phyloP scores from a whole-genome alignment of 345 rosid species.

The Populus euphratica region DNA sequence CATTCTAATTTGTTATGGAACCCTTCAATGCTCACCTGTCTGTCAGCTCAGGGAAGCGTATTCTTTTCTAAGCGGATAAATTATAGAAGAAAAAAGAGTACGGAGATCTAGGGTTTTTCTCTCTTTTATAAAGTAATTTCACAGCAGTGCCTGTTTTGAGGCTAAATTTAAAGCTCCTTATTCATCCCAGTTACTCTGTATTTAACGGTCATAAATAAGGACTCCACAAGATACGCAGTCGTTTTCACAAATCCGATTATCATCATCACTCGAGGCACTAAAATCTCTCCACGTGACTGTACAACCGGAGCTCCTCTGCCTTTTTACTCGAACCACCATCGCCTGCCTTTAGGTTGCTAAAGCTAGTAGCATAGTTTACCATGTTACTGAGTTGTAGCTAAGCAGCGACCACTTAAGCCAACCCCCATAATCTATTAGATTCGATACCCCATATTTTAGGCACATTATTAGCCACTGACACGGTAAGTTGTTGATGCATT shows the following conservation, averaged over 20 bases:
- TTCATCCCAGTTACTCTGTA: not conserved
- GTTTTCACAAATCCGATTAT: slow-evolving; percentile 3
- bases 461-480: not conserved
- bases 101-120: not conserved
- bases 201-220: not conserved
- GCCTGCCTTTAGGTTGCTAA: not conserved
- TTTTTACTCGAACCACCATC: not conserved
- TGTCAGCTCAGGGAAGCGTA: slow-evolving; percentile 17
- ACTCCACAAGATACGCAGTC: slow-evolving; percentile 5
- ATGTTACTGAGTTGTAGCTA: not conserved
- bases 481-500: not conserved
- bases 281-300: slow-evolving; percentile 26
- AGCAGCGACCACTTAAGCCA: not conserved
- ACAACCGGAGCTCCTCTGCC: not conserved
- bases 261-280: slow-evolving; percentile 6
- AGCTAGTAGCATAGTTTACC: not conserved
- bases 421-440: not conserved
- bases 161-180: too few relatives aligned
- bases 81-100: not conserved
- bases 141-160: not conserved
- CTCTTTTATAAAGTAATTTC: slow-evolving; percentile 16
- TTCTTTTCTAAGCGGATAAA: slow-evolving; percentile 13
- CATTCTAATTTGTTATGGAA: slow-evolving; percentile 9
- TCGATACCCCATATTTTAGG: not conserved
- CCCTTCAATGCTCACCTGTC: slow-evolving; percentile 21